phyloP scores from a whole-genome alignment of 352 stramenopile species.

The Pythium diclinum region DNA sequence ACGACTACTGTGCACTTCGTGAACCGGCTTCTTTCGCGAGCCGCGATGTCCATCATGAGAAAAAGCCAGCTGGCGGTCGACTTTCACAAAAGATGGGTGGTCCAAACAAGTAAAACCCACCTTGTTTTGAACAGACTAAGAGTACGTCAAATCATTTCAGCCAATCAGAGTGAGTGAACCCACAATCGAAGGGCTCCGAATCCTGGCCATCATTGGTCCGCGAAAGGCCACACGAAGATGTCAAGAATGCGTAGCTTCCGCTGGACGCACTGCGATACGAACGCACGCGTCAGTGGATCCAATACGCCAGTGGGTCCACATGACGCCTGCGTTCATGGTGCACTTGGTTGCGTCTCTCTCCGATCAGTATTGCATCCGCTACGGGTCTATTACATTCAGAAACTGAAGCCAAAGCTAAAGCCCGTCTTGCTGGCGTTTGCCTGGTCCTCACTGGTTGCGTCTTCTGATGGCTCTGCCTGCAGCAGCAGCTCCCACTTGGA shows the following conservation, averaged over 20 bases:
- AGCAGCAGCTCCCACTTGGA: constrained; percentile 73
- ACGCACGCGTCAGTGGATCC: background rate
- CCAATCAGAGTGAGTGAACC: background rate
- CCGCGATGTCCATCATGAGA: background rate
- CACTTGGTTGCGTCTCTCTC: background rate
- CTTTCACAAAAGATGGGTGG: background rate
- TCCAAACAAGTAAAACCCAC: too few species aligned
- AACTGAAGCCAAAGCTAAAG: constrained; percentile 55
- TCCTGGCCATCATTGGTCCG: too few species aligned
- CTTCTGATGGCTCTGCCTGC: constrained; percentile 11
- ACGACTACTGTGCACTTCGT: background rate
- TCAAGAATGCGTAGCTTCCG: background rate
- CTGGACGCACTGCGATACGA: background rate
- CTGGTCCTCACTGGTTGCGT: background rate
- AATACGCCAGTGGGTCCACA: background rate
- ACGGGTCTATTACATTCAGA: constrained; percentile 11
- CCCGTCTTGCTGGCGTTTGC: constrained; percentile 1
- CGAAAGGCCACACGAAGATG: background rate
- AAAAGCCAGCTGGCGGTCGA: background rate
- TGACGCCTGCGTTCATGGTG: background rate
- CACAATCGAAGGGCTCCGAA: background rate
- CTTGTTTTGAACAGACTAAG: too few species aligned
- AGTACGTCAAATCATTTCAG: too few species aligned
- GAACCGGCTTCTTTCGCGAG: background rate
- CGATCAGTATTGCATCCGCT: background rate